Conservation (phyloP, 2,329 filamentous ascomycete genomes). For the Decorospora gaudefroyi region DNA sequence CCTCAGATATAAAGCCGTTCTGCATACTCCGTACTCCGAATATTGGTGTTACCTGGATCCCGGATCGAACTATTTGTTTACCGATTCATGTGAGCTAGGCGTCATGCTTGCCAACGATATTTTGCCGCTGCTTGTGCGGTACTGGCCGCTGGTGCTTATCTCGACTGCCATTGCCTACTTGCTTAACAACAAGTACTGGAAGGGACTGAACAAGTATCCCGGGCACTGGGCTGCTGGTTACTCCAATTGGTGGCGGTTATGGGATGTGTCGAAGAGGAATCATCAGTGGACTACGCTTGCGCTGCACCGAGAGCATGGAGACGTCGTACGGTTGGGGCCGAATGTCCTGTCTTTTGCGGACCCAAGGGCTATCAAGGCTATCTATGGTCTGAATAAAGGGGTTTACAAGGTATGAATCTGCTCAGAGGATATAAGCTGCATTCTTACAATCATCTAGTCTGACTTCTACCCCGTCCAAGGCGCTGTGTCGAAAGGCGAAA, state of each 20-base stretch:
- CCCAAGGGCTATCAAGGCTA: constrained; percentile 71
- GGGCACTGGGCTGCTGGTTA: constrained; percentile 70
- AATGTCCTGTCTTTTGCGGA: constrained; percentile 75
- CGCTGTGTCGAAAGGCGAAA: constrained; percentile 68
- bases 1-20: constrained; percentile 9
- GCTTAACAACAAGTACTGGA: constrained; percentile 54
- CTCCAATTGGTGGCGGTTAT: constrained; percentile 75
- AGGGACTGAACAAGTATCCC: constrained; percentile 71
- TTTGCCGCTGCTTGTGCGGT: constrained; percentile 40
- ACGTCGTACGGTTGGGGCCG: constrained; percentile 74
- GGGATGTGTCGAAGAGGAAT: constrained; percentile 66
- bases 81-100: constrained; percentile 11
- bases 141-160: constrained; percentile 51
- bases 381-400: constrained; percentile 83
- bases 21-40: constrained; percentile 4
- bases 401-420: constrained; percentile 67
- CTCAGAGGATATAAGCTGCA: neutral
- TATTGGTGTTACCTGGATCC: constrained; percentile 11
- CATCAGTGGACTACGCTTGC: constrained; percentile 70
- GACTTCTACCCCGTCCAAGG: constrained; percentile 82
- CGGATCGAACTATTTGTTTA: constrained; percentile 11
- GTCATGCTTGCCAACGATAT: constrained; percentile 47
- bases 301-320: constrained; percentile 72
- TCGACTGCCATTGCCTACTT: constrained; percentile 42
- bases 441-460: constrained; percentile 58